Evolutionary conservation across 1,139 yeast genomes (phyloP).

Genomic region (Entelexis sorbosivorans): DNA sequence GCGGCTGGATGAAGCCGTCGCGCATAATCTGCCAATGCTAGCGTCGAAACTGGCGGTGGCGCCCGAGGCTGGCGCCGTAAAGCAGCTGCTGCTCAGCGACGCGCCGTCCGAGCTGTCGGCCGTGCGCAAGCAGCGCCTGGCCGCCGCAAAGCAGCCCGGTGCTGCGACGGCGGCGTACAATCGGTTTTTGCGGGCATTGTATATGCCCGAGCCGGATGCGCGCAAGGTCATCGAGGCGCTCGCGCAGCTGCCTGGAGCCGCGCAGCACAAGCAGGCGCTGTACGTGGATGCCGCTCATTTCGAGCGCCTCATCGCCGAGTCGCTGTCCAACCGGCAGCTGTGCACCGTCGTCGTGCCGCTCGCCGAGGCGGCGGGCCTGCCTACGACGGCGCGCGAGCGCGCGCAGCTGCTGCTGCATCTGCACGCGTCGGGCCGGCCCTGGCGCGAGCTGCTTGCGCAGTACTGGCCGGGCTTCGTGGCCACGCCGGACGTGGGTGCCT

Average conservation of each 20-base stretch:
- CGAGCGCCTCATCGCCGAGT: conserved; percentile 18
- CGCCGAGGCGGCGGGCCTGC: conserved; percentile 13
- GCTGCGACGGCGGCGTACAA: conserved; percentile 3
- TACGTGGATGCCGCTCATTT: conserved; percentile 18
- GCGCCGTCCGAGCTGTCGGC: neutral
- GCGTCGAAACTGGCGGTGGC: neutral
- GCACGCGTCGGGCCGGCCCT: conserved; percentile 1
- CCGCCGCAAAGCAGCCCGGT: neutral
- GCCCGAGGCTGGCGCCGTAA: neutral
- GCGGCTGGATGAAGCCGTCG: conserved; percentile 5
- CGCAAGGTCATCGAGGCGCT: conserved; percentile 8
- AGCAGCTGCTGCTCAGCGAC: neutral
- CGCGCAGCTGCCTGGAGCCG: conserved; percentile 14
- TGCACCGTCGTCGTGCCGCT: conserved; percentile 9
- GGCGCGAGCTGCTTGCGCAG: conserved; percentile 13
- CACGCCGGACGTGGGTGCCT: conserved; percentile 11
- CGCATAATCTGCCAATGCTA: conserved; percentile 1
- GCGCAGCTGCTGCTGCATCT: conserved; percentile 11
- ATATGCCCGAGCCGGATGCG: neutral
- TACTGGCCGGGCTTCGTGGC: conserved; percentile 10
- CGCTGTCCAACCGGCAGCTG: conserved; percentile 4
- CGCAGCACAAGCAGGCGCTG: conserved; percentile 6
- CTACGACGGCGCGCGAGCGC: conserved; percentile 17
- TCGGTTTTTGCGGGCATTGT: conserved; percentile 14
- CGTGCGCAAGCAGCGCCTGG: neutral